phyloP scores from a whole-genome alignment of 371 early-diverging fungal species.

The Rhizopus microsporus region DNA sequence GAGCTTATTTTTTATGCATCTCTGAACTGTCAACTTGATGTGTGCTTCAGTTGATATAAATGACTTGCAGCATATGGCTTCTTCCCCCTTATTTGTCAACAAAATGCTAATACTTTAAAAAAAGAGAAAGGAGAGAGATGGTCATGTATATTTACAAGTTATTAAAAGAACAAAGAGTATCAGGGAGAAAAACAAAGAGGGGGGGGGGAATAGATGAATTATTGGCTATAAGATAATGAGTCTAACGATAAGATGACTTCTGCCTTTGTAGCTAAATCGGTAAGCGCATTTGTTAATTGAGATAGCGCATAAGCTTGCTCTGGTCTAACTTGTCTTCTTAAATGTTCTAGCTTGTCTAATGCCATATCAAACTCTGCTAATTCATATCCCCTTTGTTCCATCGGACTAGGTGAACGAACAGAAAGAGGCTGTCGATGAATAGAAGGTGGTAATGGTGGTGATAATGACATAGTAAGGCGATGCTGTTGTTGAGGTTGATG shows the following conservation, averaged over 20 bases:
- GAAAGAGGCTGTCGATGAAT: slow-evolving; percentile 10
- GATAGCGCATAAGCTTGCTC: slow-evolving; percentile 38
- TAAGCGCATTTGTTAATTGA: slow-evolving; percentile 27
- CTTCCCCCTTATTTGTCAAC: no score
- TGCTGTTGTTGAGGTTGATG: slow-evolving; percentile 5
- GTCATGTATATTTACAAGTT: not conserved
- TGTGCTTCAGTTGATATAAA: no score
- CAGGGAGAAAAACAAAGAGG: not conserved
- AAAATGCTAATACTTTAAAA: no score
- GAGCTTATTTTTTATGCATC: no score
- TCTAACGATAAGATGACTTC: slow-evolving; percentile 32
- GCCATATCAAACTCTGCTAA: slow-evolving; percentile 34
- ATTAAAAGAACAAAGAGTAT: not conserved
- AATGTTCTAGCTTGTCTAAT: slow-evolving; percentile 22
- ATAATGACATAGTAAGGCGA: slow-evolving; percentile 7
- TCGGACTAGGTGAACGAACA: not conserved
- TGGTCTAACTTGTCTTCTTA: slow-evolving; percentile 37
- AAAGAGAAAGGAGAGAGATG: not conserved
- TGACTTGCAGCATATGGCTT: no score
- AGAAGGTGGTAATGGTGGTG: slow-evolving; percentile 12
- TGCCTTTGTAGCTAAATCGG: slow-evolving; percentile 31
- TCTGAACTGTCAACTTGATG: no score
- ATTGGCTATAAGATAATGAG: slow-evolving; percentile 28
- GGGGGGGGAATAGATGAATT: slow-evolving; percentile 6
- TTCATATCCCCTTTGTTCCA: slow-evolving; percentile 18